phyloP scores from a whole-genome alignment of 164 flowering plant genomes.

The Berberis thunbergii region DNA sequence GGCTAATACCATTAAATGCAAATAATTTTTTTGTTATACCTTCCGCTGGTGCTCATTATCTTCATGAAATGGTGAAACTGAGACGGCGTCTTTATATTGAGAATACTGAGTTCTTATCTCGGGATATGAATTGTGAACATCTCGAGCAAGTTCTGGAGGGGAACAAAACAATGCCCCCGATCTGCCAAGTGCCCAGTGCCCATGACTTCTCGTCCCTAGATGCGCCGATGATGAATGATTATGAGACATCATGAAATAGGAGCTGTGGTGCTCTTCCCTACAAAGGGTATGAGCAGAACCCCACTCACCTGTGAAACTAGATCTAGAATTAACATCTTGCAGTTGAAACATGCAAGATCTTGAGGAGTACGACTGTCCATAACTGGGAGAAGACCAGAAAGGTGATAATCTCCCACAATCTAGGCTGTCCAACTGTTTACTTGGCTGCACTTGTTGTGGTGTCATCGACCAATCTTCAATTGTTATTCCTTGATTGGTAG shows the following conservation, averaged over 20 bases:
- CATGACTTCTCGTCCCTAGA: conserved; percentile 23
- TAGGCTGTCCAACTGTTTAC: conserved; percentile 22
- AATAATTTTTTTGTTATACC: conserved; percentile 17
- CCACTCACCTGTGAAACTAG: conserved; percentile 21
- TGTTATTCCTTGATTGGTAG: conserved; percentile 61
- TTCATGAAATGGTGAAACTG: conserved; percentile 16
- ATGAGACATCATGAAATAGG: conserved; percentile 40
- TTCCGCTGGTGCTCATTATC: conserved; percentile 21
- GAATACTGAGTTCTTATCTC: conserved; percentile 20
- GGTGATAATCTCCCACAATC: conserved; percentile 19
- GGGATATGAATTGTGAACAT: conserved; percentile 17
- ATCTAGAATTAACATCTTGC: conserved; percentile 23
- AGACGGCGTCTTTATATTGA: conserved; percentile 15
- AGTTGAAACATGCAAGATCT: conserved; percentile 29
- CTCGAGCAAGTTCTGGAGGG: conserved; percentile 21
- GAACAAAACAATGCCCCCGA: conserved; percentile 17
- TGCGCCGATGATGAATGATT: conserved; percentile 37
- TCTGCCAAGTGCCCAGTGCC: conserved; percentile 24
- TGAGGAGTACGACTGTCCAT: conserved; percentile 21
- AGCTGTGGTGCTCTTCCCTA: conserved; percentile 54
- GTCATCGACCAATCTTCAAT: conserved; percentile 48
- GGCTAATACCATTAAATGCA: conserved; percentile 4
- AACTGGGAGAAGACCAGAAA: conserved; percentile 14
- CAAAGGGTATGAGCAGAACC: conserved; percentile 31
- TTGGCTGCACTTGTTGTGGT: conserved; percentile 17